Conservation (phyloP, 257 asterid species). For the Catharanthus roseus region DNA sequence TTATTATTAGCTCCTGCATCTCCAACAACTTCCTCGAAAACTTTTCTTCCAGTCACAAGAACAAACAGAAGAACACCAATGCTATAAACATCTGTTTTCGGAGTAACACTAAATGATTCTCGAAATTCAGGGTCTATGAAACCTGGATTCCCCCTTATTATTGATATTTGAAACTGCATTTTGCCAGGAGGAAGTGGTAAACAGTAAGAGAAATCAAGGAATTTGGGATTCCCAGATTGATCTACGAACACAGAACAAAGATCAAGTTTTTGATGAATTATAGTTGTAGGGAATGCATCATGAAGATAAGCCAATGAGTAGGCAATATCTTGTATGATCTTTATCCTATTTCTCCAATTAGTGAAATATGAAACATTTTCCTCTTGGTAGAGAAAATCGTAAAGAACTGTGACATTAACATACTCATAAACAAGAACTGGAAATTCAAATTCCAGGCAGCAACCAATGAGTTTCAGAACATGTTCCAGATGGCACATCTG, state of each 20-base stretch:
- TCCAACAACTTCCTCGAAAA: neutral
- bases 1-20: neutral
- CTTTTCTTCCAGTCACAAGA: neutral
- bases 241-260: slow-evolving; percentile 3
- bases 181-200: slow-evolving; percentile 18
- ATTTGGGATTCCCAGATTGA: slow-evolving; percentile 11
- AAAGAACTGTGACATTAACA: neutral
- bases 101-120: neutral
- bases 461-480: slow-evolving; percentile 14
- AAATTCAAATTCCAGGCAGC: slow-evolving; percentile 5
- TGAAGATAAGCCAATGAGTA: slow-evolving; percentile 12
- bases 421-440: slow-evolving; percentile 14
- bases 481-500: slow-evolving; percentile 19
- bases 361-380: neutral
- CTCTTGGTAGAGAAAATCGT: neutral
- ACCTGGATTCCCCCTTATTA: neutral
- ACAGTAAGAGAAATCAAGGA: neutral
- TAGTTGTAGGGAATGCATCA: slow-evolving; percentile 13
- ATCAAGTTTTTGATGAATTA: neutral
- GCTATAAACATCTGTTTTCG: slow-evolving; percentile 13
- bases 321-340: neutral
- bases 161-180: neutral
- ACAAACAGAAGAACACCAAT: slow-evolving; percentile 9
- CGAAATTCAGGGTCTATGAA: slow-evolving; percentile 3
- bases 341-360: slow-evolving; percentile 14